Evolutionary conservation across 2,329 filamentous ascomycete genomes (phyloP), one percentile per base, ranked within the genome.

Genomic region (Blastomyces parvus): DNA sequence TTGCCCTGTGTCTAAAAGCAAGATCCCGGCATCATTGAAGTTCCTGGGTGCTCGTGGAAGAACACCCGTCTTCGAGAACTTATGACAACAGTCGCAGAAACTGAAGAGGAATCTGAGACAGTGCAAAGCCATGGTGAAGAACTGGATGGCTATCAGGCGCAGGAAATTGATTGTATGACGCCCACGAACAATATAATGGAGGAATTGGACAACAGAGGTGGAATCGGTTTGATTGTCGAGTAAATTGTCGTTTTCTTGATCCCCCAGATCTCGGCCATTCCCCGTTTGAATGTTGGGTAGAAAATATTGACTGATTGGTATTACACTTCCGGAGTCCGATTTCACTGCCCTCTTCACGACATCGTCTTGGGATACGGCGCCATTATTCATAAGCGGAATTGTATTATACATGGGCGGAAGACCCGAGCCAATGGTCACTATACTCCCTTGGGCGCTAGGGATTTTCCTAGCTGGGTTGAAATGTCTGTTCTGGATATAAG

Each of bases 1-100:
- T 63, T 73, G 73, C 1, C 72, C 69, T 22, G 75, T 46, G 19
- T 76, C 74, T 2, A 70, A 60, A 27, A 74, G 46, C 17, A 73
- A 70, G 5, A 44, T 22, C 17, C 42, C 25, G 3, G n/a, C n/a
- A n/a, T 59, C 57, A 14, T 46, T 22, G 22, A 48, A 65, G 66
- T 13, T 59, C 59, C 42, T 22, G 38, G 52, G 40, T 36, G 40
- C 38, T 7, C 30, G 27, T 22, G 58, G 52, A 44, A 63, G 27
- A 11, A 36, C 57, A 13, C 57, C 57, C 7, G 57, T 59, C 36
- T 36, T 59, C 7, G 57, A 59, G 19, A 59, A 59, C 30, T 59
- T 42, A 36, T 59, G 57, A 33, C 22, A 59, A 8, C 33, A 53
- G 30, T 50, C 50, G 44, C 33, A 61, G 1, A 44, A 25, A 25